These are phyloP conservation scores for Achaetomium macrosporum DNA, from an alignment of 2,329 filamentous ascomycete genomes.

Conservation along the genomic window DNA sequence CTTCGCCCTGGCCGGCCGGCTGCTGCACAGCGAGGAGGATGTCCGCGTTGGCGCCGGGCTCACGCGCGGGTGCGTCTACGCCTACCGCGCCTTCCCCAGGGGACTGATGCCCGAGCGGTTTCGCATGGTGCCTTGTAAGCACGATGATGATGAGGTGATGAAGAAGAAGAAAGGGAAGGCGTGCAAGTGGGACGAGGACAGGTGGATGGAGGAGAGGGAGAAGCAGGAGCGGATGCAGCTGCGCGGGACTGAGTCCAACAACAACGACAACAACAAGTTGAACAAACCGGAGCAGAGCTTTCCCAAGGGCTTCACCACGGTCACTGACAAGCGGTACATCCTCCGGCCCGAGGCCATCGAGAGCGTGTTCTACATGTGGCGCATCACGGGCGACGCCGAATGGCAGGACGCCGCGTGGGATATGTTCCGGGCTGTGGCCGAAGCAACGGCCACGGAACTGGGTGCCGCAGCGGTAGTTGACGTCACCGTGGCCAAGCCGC, in stretches of 20 bases:
- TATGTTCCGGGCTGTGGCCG: constrained; percentile 44
- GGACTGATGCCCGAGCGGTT: constrained; percentile 49
- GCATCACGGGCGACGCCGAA: constrained; percentile 42
- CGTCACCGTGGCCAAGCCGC: constrained; percentile 37
- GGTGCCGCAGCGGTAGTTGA: constrained; percentile 44
- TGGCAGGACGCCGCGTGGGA: constrained; percentile 48
- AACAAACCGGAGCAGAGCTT: constrained; percentile 32
- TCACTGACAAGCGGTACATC: constrained; percentile 43
- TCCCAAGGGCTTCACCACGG: constrained; percentile 57
- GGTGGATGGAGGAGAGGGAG: constrained; percentile 28
- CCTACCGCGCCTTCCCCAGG: constrained; percentile 49
- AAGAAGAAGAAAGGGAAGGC: not conserved
- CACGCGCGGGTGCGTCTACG: constrained; percentile 56
- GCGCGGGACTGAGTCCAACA: too few relatives aligned
- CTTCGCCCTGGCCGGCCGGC: constrained; percentile 58
- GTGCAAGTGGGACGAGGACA: constrained; percentile 26
- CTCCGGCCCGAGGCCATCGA: constrained; percentile 35
- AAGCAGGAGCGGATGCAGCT: constrained; percentile 28
- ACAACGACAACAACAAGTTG: too few relatives aligned
- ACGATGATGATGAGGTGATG: not conserved
- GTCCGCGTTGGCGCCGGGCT: constrained; percentile 50
- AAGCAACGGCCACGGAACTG: constrained; percentile 38
- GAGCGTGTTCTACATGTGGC: constrained; percentile 45
- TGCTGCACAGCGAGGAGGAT: constrained; percentile 49
- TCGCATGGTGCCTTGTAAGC: constrained; percentile 36